A percentile compares a stretch with the other conserved stretches of the same genome.
These are phyloP conservation scores for Penicillium sp. DNA, from an alignment of 2,329 filamentous ascomycete species.

Conservation along the genomic window DNA sequence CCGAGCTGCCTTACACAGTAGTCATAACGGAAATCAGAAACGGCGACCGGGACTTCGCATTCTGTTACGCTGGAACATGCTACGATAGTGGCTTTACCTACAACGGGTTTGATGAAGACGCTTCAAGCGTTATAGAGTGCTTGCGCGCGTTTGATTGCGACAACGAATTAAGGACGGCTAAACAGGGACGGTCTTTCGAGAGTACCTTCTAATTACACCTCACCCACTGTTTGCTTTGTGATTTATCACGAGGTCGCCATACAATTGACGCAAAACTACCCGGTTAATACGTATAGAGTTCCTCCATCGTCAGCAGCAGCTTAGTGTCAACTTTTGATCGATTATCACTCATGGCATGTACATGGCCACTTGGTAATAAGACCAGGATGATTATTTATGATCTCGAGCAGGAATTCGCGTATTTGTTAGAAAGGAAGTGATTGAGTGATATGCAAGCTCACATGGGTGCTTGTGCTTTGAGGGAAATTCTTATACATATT, in stretches of 20 bases:
- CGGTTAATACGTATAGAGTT: too few species aligned
- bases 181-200: not conserved
- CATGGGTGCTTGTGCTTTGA: too few species aligned
- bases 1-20: conserved; percentile 6
- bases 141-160: conserved; percentile 6
- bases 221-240: not conserved
- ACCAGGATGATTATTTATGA: too few species aligned
- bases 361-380: too few species aligned
- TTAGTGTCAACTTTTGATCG: too few species aligned
- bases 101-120: not conserved
- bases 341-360: too few species aligned
- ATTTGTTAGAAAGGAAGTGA: not conserved
- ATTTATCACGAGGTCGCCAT: too few species aligned
- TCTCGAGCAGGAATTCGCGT: too few species aligned
- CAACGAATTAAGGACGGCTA: not conserved
- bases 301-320: too few species aligned
- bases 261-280: too few species aligned
- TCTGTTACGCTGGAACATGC: conserved; percentile 9
- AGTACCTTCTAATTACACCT: not conserved
- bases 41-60: not conserved
- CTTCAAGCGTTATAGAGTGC: not conserved
- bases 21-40: not conserved
- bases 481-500: too few species aligned
- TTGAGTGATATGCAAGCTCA: too few species aligned
- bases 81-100: conserved; percentile 2